Evolutionary conservation across 176 grass and related monocot species (phyloP), one percentile per base, ranked within the genome.

Genomic region (Eleusine indica): DNA sequence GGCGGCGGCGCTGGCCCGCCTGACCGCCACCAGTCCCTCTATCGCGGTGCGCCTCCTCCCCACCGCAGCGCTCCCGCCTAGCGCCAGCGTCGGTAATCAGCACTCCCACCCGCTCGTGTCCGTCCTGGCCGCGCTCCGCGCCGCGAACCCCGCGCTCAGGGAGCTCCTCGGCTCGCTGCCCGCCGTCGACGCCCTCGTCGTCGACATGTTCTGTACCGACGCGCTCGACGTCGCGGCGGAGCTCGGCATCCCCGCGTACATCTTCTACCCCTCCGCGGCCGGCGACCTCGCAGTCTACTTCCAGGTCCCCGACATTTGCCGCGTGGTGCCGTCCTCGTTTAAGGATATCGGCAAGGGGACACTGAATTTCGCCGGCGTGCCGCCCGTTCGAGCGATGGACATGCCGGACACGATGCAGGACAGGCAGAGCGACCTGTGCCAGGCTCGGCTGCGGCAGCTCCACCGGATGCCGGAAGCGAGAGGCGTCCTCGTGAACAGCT

Each of bases 201-300:
- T 95, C 70, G 93, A 95, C 79, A 87, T 95, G 85, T 92, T 95
- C 81, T 95, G 90, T 88, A 41, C 28, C 51, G 83, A 85, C 32
- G 93, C 83, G 9, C 77, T 93, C 81, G 88, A 91, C 70, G 68
- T 87, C 43, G 87, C 86, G 28, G 64, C 74, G 0, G 74, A 88
- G 52, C 84, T 96, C 67, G 49, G 8, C 21, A 13, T 96, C 88
- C 90, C 90, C 2, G 74, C 93, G 0, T 87, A 91, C 68, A 76
- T 93, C 39, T 89, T 96, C 72, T 82, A 67, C 72, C 37, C 93
- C 30, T 96, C 66, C 11, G 65, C 70, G 5, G 88, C 80, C 48
- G 77, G 32, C 79, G 54, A 64, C 84, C 80, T 96, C 53, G 86
- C 83, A 6, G 44, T 66, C 2, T 82, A 82, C 83, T 67, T 92